Conservation (phyloP, 1,284 basidiomycete species). For the Irpex sp. region DNA sequence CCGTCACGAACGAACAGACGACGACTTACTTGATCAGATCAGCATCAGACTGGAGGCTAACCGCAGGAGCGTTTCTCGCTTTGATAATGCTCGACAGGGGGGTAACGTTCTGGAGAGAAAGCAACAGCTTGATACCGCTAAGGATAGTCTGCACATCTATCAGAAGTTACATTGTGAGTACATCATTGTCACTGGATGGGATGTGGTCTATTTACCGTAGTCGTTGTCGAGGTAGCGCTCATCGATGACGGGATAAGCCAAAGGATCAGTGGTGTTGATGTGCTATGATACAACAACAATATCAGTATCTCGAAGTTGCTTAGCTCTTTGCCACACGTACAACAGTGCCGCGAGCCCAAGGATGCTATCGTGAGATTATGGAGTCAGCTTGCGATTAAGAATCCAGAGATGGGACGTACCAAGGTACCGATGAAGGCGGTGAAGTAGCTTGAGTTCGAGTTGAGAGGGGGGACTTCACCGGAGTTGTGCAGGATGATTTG, state of each 20-base stretch:
- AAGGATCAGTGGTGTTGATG: slow-evolving; percentile 6
- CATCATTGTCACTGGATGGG: not conserved
- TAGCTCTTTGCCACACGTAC: not conserved
- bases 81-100: not conserved
- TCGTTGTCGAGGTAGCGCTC: slow-evolving; percentile 1
- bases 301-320: not conserved
- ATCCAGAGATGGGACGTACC: not conserved
- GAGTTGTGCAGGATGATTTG: slow-evolving; percentile 7
- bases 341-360: slow-evolving; percentile 7
- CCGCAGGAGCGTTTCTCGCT: not conserved
- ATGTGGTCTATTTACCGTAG: slow-evolving; percentile 1
- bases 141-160: not conserved
- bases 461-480: slow-evolving; percentile 1
- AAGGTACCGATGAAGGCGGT: slow-evolving; percentile 4
- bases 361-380: slow-evolving; percentile 2
- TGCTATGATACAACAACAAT: slow-evolving; percentile 1
- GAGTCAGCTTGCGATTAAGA: not conserved
- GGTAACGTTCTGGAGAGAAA: not conserved
- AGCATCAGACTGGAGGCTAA: not conserved
- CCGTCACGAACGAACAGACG: not conserved
- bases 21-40: slow-evolving; percentile 3
- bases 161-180: not conserved
- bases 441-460: slow-evolving; percentile 5
- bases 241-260: slow-evolving; percentile 6
- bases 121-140: not conserved